These are phyloP conservation scores for Phaeosphaeria sp. DNA, from an alignment of 2,329 filamentous ascomycete species.

Conservation along the genomic window DNA sequence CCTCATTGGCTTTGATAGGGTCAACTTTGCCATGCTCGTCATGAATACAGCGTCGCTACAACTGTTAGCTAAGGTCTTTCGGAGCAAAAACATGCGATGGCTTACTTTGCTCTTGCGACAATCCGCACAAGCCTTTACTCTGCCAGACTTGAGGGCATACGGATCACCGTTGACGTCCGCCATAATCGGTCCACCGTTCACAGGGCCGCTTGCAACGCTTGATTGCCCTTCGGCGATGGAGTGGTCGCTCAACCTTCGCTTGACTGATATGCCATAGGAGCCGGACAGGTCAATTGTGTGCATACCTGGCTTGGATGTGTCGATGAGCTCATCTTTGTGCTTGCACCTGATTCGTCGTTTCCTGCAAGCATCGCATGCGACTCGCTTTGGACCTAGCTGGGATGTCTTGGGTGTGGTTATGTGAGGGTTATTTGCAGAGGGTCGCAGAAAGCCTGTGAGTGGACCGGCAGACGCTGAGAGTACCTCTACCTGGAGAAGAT, in stretches of 20 bases:
- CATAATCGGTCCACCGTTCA: constrained; percentile 42
- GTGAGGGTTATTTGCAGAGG: constrained; percentile 45
- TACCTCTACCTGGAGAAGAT: constrained; percentile 16
- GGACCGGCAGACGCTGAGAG: constrained; percentile 25
- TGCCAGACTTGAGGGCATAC: constrained; percentile 61
- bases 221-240: constrained; percentile 27
- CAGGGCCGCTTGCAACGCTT: constrained; percentile 22
- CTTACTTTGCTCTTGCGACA: constrained; percentile 70
- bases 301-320: constrained; percentile 39
- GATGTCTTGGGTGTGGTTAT: constrained; percentile 62
- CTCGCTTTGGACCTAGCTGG: constrained; percentile 65
- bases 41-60: constrained; percentile 70
- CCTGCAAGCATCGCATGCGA: constrained; percentile 69
- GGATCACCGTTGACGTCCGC: constrained; percentile 45
- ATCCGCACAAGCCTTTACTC: constrained; percentile 70
- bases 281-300: constrained; percentile 41
- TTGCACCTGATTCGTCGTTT: constrained; percentile 69
- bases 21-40: constrained; percentile 70
- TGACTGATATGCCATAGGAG: constrained; percentile 42
- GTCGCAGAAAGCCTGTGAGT: constrained; percentile 45
- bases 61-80: constrained; percentile 23
- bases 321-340: constrained; percentile 63
- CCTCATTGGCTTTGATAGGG: constrained; percentile 68
- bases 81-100: neutral
- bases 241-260: constrained; percentile 42